Percentiles rank a stretch among this genome's conserved stretches.
These are phyloP conservation scores for Neurospora sp. DNA, from an alignment of 495 filamentous ascomycete genomes.

Conservation along the genomic window DNA sequence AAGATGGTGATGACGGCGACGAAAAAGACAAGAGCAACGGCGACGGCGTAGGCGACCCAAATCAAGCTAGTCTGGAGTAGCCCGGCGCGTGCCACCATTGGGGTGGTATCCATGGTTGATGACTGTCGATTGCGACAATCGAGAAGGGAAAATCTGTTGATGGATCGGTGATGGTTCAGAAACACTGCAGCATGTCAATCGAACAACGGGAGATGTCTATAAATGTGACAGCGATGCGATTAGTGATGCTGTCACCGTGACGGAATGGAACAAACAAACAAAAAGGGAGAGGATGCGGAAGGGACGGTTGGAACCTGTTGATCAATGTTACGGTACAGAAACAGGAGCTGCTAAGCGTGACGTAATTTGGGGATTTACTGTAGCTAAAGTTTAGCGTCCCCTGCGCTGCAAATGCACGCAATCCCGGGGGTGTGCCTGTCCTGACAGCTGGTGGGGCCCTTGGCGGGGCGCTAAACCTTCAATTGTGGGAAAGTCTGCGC, in stretches of 20 bases:
- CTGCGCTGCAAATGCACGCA: background rate
- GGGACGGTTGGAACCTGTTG: background rate
- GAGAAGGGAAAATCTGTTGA: background rate
- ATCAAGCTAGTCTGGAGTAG: conserved; percentile 77
- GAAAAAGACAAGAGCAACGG: conserved; percentile 56
- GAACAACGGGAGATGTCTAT: background rate
- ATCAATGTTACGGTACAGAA: background rate
- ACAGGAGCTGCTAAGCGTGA: background rate
- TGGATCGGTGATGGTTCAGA: background rate
- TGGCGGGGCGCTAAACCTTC: background rate
- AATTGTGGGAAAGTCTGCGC: background rate
- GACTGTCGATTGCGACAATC: background rate
- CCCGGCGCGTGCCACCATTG: conserved; percentile 46
- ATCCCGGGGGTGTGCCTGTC: background rate
- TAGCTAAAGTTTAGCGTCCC: background rate
- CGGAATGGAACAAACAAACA: background rate
- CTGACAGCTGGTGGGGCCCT: background rate
- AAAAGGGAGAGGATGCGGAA: background rate
- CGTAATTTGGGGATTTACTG: background rate
- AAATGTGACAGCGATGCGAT: too few species aligned
- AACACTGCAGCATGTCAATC: background rate
- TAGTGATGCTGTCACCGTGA: background rate
- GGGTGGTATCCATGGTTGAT: background rate
- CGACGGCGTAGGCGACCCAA: conserved; percentile 84
- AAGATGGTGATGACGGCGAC: conserved; percentile 75